Base-by-base conservation (phyloP, 148 eudicot genomes). In the Nyssa sinensis region DNA sequence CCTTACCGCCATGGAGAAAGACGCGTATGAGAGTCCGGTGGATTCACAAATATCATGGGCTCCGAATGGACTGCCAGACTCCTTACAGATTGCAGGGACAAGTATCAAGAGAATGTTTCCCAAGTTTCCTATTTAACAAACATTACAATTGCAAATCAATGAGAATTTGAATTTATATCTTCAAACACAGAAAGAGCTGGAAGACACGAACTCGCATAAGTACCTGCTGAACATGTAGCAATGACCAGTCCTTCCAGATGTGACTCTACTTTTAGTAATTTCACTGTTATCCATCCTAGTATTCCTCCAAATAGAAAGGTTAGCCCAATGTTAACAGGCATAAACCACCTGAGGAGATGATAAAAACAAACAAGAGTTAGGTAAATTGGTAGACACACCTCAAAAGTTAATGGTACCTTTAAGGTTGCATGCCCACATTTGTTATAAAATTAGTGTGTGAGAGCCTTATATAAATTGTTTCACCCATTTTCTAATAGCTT, bases 1-100 rank as follows among this genome's bases (percentile, higher is more conserved):
- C 29, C 83, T 80, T 88, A 94, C 98, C 69, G 98, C 96, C 98
- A 92, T 95, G 57, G 98, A 95, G 87, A 93, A 93, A 63, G 99
- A 88, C 29, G 89, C 83, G 34, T 94, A 92, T 6, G 96, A 90
- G 65, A 90, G 91, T 35, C 96, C 97, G 35, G 64, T 53, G 1
- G 86, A 31, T 16, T 80, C 62, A 73, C 98, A 95, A 72, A 68
- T 78, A 5, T 70, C 37, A 41, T 77, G 88, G 73, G 83, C 84
- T 1, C 94, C 96, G 58, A 95, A 95, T 31, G 97, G 98, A 67
- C 87, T 88, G 34, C 93, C 94, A 27, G 83, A 79, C 76, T 95
- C 87, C 0, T 70, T 67, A 73, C 98, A 95, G 39, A 89, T 83
- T 55, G 97, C 97, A 1, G 98, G 98, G 76, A 95, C 79, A 58